A percentile compares a stretch with the other conserved stretches of the same genome.
Evolutionary conservation across 1,139 yeast species (phyloP).

Genomic region (Candida frijolesensis): DNA sequence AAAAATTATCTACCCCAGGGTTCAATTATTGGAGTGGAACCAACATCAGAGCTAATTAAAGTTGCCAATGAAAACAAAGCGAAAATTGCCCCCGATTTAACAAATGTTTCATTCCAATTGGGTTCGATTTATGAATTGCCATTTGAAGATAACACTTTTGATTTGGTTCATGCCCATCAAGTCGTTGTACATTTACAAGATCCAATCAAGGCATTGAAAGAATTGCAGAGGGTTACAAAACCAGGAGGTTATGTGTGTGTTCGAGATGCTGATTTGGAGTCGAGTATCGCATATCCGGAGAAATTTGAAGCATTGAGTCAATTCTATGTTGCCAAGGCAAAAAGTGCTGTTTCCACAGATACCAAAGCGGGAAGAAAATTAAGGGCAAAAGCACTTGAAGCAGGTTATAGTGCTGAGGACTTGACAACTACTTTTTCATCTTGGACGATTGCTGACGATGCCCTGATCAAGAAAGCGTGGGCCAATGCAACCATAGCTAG

Average conservation of each 20-base stretch:
- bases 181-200: slow-evolving; percentile 39
- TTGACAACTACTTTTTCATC: slow-evolving; percentile 17
- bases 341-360: slow-evolving; percentile 17
- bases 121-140: slow-evolving; percentile 37
- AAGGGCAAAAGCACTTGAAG: slow-evolving; percentile 20
- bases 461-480: slow-evolving; percentile 12
- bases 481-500: slow-evolving; percentile 16
- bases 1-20: slow-evolving; percentile 27
- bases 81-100: slow-evolving; percentile 14
- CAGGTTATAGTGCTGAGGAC: slow-evolving; percentile 20
- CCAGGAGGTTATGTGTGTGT: slow-evolving; percentile 41
- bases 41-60: slow-evolving; percentile 30
- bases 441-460: slow-evolving; percentile 19
- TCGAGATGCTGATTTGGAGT: slow-evolving; percentile 32
- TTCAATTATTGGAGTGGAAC: slow-evolving; percentile 35
- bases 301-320: slow-evolving; percentile 17
- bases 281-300: slow-evolving; percentile 23
- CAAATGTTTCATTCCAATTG: slow-evolving; percentile 27
- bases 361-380: slow-evolving; percentile 21
- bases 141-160: slow-evolving; percentile 38
- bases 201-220: slow-evolving; percentile 32
- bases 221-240: slow-evolving; percentile 35
- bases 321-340: slow-evolving; percentile 12
- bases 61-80: slow-evolving; percentile 25
- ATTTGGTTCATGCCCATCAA: slow-evolving; percentile 41